Base-by-base conservation (phyloP, 116 monocot species). In the Cymodocea nodosa region DNA sequence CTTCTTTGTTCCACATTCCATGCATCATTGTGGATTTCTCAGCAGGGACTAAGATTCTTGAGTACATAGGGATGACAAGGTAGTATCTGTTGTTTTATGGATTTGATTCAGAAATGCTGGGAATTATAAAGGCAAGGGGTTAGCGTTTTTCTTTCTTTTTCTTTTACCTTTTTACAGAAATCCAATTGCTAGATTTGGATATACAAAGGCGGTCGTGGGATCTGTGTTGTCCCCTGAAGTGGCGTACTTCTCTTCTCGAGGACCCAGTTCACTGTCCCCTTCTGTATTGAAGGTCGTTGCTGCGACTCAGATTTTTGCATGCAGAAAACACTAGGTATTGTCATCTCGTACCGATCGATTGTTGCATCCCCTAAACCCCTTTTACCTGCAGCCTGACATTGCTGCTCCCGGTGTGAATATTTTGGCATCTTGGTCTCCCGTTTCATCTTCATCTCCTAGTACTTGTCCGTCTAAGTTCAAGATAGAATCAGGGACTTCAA, bases 261-360 rank as follows among this genome's bases (percentile, higher is more conserved):
- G 87, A 35, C 87, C 87, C 4, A 87, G 87, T 76, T 87, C 87
- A 34, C 37, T 83, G 36, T 87, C 87, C 35, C 83, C 87, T 9
- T 78, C 64, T 52, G 70, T 87, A 15, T 66, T 87, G 70, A 87
- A 87, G 83, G 87, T 87, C 30, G 62, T 62, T 39, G 2, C 4
- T 18, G 19, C 50, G 12, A 44, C 8, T 44, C 9, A 44, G 44
- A 44, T 44, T 44, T 44, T 44, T 44, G 11, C 12, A 12, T 56
- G 23, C 23, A 56, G 56, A 56, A 19, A 56, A 23, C 56, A 56
- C 19, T 9, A 24, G 22, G 56, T 10, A 12, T 22, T 22, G 22
- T 6, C 23, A 56, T 23, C 23, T 13, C 22, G 22, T 24, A 8
- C 22, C 23, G 9, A 56, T 56, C 7, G 20, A 19, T 56, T 19